Base-by-base conservation (phyloP, 1,284 basidiomycete species). In the Cutaneotrichosporon curvatum region DNA sequence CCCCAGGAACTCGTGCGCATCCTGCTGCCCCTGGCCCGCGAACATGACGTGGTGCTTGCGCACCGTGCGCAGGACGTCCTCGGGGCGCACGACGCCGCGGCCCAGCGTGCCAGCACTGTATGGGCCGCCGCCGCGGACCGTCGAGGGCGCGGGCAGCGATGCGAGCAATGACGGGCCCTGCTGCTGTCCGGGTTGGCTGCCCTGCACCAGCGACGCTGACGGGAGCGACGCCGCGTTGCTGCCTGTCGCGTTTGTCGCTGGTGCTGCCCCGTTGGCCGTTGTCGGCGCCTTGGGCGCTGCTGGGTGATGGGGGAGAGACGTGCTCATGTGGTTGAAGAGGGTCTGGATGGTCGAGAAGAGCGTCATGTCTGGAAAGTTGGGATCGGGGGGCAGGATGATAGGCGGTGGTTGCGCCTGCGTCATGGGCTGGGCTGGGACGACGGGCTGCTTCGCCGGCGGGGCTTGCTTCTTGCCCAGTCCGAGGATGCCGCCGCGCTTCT, bases 1-100 rank as follows among this genome's bases (percentile, higher is more conserved):
- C 67, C 94, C 96, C 44, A 97, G 77, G 71, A 98, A 96, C 72
- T 98, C 94, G 69, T 96, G 91, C 2, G 91, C 91, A 67, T 96
- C 92, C 66, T 96, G 91, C 57, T 92, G 92, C 78, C 84, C 84
- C 22, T 83, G 84, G 32, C 82, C 83, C 44, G 86, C 80, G 68
- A 91, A 96, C 45, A 84, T 76, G 61, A 85, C 85, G 70, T 92
- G 94, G 63, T 88, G 76, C 63, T 87, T 81, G 67, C 86, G 87
- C 59, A 95, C 79, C 62, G 91, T 91, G 58, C 87, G 83, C 64
- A 96, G 83, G 70, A 96, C 87, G 22, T 85, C 85, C 51, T 83
- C 80, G 3, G 91, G 91, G 2, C 87, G 80, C 36, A 94, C 80
- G 7, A 85, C 85, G 48, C 90, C 91, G 62, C 85, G 84, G 56